A percentile compares a stretch with the other conserved stretches of the same genome.
These are phyloP conservation scores for Solanum hybrid DNA, from an alignment of 305 asterid species.

Conservation along the genomic window DNA sequence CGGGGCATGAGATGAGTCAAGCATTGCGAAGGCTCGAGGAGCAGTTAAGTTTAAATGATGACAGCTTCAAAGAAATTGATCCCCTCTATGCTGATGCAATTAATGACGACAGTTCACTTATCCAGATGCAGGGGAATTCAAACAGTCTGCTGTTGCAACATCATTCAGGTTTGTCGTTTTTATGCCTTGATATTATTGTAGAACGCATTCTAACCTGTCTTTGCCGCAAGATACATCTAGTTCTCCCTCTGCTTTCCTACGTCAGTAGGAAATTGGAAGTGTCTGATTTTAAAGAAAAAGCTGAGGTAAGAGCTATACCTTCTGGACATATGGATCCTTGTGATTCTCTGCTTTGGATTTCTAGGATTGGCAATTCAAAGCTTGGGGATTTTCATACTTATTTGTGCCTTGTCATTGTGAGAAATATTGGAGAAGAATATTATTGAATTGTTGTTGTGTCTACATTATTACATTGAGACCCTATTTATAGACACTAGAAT, in stretches of 20 bases:
- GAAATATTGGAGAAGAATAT: too few relatives aligned
- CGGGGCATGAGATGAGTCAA: conserved; percentile 38
- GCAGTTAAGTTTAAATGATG: conserved; percentile 77
- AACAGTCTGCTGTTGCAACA: conserved; percentile 24
- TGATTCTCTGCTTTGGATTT: neutral
- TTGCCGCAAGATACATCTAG: neutral
- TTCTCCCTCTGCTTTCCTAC: neutral
- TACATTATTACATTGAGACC: too few relatives aligned
- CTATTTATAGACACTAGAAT: too few relatives aligned
- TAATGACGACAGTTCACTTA: conserved; percentile 38
- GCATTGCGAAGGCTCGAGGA: conserved; percentile 69
- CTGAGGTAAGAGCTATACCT: neutral
- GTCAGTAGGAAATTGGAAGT: neutral
- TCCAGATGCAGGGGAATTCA: conserved; percentile 35
- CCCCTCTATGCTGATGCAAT: conserved; percentile 30
- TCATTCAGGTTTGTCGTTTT: conserved; percentile 23
- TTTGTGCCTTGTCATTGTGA: neutral
- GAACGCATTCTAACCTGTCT: neutral
- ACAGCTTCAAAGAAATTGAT: conserved; percentile 30
- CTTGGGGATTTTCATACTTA: neutral
- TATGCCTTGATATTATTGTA: neutral
- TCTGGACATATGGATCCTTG: neutral
- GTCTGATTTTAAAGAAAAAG: neutral
- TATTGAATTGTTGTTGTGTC: too few relatives aligned
- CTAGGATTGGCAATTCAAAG: neutral